Conservation (phyloP, 495 filamentous ascomycete species). For the Daldinia grandis region DNA sequence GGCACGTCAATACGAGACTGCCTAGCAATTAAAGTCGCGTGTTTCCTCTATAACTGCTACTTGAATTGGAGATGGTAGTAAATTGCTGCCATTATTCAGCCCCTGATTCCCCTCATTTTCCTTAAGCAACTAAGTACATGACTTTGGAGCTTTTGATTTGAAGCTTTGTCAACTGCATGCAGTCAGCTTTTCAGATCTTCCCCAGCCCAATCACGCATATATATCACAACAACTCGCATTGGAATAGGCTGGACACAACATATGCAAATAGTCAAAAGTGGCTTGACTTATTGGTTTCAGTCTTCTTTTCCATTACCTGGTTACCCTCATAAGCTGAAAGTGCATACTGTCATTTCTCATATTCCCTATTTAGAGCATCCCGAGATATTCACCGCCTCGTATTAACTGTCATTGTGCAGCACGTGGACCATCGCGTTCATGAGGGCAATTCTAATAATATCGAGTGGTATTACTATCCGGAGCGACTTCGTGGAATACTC, state of each 20-base stretch:
- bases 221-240: slow-evolving; percentile 2
- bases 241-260: slow-evolving; percentile 3
- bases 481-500: not conserved
- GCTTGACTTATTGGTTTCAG: slow-evolving; percentile 1
- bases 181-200: slow-evolving; percentile 14
- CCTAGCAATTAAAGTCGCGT: not conserved
- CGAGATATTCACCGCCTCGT: slow-evolving; percentile 9
- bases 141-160: not conserved
- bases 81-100: not conserved
- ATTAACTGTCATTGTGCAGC: slow-evolving; percentile 7
- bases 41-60: not conserved
- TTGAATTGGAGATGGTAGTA: not conserved
- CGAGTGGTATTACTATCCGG: not conserved
- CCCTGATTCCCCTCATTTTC: not conserved
- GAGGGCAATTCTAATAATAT: not conserved
- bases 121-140: not conserved
- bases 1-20: not conserved
- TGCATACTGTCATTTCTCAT: slow-evolving; percentile 14
- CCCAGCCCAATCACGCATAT: slow-evolving; percentile 6
- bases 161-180: slow-evolving; percentile 5
- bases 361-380: not conserved
- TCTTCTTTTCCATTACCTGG: not conserved
- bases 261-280: not conserved
- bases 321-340: not conserved
- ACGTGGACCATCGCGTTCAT: not conserved